Percentiles rank a stretch among this genome's conserved stretches.
These are phyloP conservation scores for Marasmius fiardii DNA, from an alignment of 1,284 basidiomycete genomes.

Conservation along the genomic window DNA sequence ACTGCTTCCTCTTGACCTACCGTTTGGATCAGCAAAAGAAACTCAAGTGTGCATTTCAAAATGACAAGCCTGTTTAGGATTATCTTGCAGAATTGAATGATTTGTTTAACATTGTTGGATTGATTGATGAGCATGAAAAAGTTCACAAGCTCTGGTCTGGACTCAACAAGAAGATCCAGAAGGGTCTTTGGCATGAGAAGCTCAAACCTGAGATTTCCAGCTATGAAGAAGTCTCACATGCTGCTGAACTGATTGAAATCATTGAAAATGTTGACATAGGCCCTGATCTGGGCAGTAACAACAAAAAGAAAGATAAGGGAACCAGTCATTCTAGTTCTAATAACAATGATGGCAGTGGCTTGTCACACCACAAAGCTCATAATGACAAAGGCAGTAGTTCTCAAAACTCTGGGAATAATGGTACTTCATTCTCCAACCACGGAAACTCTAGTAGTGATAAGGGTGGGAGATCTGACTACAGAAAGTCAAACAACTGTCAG, in stretches of 20 bases:
- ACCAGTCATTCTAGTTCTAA: not conserved
- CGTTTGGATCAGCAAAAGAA: constrained; percentile 20
- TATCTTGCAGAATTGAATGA: constrained; percentile 22
- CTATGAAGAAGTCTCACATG: constrained; percentile 1
- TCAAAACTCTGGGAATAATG: not conserved
- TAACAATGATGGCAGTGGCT: not conserved
- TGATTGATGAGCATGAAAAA: constrained; percentile 13
- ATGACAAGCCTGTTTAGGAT: constrained; percentile 17
- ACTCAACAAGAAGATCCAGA: constrained; percentile 11
- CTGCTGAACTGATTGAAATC: constrained; percentile 11
- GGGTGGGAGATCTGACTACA: not conserved
- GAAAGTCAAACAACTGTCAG: not conserved
- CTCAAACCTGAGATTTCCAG: constrained; percentile 9
- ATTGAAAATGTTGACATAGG: constrained; percentile 9
- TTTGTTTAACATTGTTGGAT: constrained; percentile 24
- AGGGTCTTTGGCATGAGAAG: constrained; percentile 11
- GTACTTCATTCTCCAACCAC: not conserved
- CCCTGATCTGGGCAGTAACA: not conserved
- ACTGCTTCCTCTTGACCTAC: constrained; percentile 26
- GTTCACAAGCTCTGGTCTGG: constrained; percentile 23
- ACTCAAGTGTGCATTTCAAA: constrained; percentile 21
- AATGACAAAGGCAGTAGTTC: not conserved
- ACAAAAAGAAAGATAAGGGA: not conserved
- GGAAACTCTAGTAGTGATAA: not conserved
- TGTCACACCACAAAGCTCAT: not conserved